Conservation (phyloP, 1,284 basidiomycete genomes). For the Trichosporon faecale region DNA sequence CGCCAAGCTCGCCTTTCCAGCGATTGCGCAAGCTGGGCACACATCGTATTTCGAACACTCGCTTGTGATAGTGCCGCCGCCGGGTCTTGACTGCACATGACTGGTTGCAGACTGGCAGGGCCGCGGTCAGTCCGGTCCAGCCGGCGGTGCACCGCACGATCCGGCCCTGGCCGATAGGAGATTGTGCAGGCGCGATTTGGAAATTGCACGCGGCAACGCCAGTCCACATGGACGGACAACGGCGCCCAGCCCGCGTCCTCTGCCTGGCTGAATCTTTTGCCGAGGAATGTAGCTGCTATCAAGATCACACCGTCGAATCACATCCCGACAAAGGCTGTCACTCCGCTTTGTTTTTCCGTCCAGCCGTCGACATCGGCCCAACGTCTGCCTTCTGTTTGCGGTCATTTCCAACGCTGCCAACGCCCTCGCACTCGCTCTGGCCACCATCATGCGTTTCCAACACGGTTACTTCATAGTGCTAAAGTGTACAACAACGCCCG, state of each 20-base stretch:
- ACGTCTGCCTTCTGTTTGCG: not conserved
- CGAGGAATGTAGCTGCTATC: constrained; percentile 9
- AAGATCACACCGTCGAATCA: not conserved
- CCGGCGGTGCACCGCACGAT: not conserved
- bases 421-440: not conserved
- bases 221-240: not conserved
- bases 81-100: not conserved
- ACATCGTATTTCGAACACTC: not conserved
- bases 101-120: not conserved
- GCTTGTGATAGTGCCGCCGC: not conserved
- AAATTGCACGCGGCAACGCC: not conserved
- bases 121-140: not conserved
- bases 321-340: not conserved
- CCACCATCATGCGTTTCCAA: not conserved
- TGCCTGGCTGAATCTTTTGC: constrained; percentile 7
- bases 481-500: not conserved
- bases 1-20: not conserved
- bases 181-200: not conserved
- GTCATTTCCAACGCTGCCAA: not conserved
- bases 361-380: not conserved
- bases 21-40: constrained; percentile 1
- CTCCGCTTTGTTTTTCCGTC: constrained; percentile 1
- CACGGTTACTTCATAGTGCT: not conserved
- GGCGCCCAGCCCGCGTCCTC: not conserved
- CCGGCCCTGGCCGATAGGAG: constrained; percentile 4